Percentiles rank a stretch among this genome's conserved stretches.
These are phyloP conservation scores for Multifurca ochricompacta DNA, from an alignment of 768 basidiomycete genomes.

Conservation along the genomic window DNA sequence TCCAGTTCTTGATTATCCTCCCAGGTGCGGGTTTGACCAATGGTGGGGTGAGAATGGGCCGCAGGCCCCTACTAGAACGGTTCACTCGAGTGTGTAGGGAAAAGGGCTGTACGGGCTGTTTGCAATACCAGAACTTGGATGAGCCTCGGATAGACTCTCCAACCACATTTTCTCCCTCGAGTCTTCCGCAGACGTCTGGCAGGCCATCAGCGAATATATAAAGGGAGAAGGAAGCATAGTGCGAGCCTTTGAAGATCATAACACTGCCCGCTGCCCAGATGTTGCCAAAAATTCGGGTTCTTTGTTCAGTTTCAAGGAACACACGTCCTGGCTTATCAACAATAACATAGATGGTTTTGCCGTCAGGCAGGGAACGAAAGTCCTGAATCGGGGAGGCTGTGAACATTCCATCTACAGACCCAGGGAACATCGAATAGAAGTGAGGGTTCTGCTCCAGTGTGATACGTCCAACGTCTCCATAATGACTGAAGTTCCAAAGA, in stretches of 20 bases:
- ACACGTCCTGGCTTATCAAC: not conserved
- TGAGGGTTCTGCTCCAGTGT: constrained; percentile 10
- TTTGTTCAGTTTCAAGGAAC: not conserved
- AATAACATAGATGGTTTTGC: constrained; percentile 3
- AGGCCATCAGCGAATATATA: not conserved
- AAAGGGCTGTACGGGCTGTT: not conserved
- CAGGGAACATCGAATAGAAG: not conserved
- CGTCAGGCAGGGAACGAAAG: not conserved
- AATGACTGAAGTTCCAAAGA: constrained; percentile 7
- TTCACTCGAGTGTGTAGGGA: no score
- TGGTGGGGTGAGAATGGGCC: not conserved
- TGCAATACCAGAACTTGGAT: not conserved
- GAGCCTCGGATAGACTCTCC: not conserved
- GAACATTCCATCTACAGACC: not conserved
- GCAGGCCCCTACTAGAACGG: no score
- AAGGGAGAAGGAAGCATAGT: not conserved
- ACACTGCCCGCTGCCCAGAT: not conserved
- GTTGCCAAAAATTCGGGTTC: not conserved
- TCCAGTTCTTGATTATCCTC: not conserved
- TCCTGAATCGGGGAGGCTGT: not conserved
- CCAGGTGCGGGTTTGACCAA: not conserved
- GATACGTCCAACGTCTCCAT: not conserved
- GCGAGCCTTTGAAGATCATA: constrained; percentile 5
- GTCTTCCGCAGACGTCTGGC: not conserved
- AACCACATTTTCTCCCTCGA: constrained; percentile 3